phyloP scores from a whole-genome alignment of 139 green algal genomes.

The Haematococcus sp. region DNA sequence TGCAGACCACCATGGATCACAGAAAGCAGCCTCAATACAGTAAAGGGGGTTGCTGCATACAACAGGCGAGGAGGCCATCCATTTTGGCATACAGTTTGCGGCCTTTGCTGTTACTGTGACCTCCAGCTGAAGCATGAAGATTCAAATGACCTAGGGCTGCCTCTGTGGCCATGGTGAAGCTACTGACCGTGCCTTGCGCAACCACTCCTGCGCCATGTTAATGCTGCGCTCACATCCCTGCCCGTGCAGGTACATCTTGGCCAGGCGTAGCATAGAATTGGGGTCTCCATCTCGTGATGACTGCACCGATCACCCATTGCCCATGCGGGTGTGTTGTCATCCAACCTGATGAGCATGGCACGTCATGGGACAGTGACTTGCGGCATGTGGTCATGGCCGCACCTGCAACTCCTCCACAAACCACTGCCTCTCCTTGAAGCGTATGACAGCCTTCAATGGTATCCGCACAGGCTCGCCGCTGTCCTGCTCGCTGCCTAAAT shows the following conservation, averaged over 20 bases:
- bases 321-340: no score
- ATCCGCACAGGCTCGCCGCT: conserved; percentile 21
- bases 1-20: neutral
- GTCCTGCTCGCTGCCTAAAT: no score
- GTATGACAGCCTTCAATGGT: conserved; percentile 45
- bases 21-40: neutral
- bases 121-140: no score
- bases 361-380: neutral
- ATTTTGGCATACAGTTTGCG: no score
- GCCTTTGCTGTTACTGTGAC: no score
- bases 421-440: conserved; percentile 61
- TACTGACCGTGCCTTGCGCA: conserved; percentile 36
- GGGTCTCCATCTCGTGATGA: conserved; percentile 45
- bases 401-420: conserved; percentile 60
- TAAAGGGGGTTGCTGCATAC: neutral
- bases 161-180: no score
- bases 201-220: conserved; percentile 39
- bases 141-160: no score
- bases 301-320: no score
- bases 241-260: conserved; percentile 62
- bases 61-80: no score
- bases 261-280: conserved; percentile 57
- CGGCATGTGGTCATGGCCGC: neutral
- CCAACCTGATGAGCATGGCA: no score
- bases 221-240: conserved; percentile 33